A percentile compares a stretch with the other conserved stretches of the same genome.
Conservation (phyloP, 2,329 filamentous ascomycete genomes). For the Drechslerella stenobrocha region DNA sequence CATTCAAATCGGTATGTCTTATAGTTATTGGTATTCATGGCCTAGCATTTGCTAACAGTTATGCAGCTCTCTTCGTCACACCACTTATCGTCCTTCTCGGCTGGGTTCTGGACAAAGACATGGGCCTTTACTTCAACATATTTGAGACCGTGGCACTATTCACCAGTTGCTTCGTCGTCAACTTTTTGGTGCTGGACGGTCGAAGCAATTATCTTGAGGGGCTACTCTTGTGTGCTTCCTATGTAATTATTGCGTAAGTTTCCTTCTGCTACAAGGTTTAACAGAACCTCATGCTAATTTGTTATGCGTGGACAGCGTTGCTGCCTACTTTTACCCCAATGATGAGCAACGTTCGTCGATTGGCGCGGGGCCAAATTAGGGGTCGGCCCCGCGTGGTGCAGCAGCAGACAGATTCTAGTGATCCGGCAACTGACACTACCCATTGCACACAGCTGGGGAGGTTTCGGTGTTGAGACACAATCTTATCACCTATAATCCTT, state of each 20-base stretch:
- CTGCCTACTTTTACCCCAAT: constrained; percentile 46
- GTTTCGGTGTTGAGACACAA: too few relatives aligned
- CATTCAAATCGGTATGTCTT: constrained; percentile 66
- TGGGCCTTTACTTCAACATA: constrained; percentile 81
- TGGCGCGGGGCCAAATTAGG: constrained; percentile 45
- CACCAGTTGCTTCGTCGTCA: constrained; percentile 80
- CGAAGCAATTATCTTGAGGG: constrained; percentile 86
- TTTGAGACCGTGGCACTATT: constrained; percentile 89
- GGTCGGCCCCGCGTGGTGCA: constrained; percentile 15
- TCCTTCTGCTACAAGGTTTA: neutral
- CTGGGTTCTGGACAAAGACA: constrained; percentile 70
- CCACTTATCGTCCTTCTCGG: constrained; percentile 71
- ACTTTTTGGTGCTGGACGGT: constrained; percentile 82
- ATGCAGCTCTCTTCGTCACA: constrained; percentile 66
- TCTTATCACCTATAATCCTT: constrained; percentile 1
- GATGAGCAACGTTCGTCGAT: constrained; percentile 41
- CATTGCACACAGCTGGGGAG: too few relatives aligned
- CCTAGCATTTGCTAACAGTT: constrained; percentile 4
- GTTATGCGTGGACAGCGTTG: constrained; percentile 30
- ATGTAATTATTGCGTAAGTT: constrained; percentile 48
- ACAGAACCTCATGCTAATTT: neutral
- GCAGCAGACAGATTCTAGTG: too few relatives aligned
- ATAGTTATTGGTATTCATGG: too few relatives aligned
- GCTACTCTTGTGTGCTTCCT: constrained; percentile 60
- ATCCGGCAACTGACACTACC: neutral